Percentiles rank a stretch among this genome's conserved stretches.
phyloP scores from a whole-genome alignment of 2,329 filamentous ascomycete species.

The Corinectria fuckeliana region DNA sequence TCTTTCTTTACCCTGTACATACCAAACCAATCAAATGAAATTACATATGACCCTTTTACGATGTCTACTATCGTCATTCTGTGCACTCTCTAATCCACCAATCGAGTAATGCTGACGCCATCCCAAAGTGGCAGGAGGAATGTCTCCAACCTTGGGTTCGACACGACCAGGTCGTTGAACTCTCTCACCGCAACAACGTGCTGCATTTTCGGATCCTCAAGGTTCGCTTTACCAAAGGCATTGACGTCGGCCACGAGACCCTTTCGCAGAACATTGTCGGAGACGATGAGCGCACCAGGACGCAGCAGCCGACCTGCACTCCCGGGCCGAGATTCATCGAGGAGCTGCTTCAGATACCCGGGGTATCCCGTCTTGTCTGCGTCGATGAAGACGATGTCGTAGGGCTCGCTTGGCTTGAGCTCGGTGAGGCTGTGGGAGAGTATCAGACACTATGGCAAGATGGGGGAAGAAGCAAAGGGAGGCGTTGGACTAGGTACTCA shows the following conservation, averaged over 20 bases:
- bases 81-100: constrained; percentile 42
- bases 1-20: not conserved
- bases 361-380: constrained; percentile 61
- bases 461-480: not conserved
- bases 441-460: not conserved
- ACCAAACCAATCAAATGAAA: not conserved
- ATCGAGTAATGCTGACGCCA: constrained; percentile 48
- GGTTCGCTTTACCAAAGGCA: constrained; percentile 19
- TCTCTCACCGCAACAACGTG: constrained; percentile 41
- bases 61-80: not conserved
- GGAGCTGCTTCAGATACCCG: constrained; percentile 53
- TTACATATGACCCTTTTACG: not conserved
- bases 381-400: constrained; percentile 62
- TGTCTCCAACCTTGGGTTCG: constrained; percentile 46
- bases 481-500: constrained; percentile 40
- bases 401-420: constrained; percentile 44
- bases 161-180: constrained; percentile 45
- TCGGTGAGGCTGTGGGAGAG: constrained; percentile 43
- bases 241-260: constrained; percentile 54
- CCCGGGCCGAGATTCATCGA: constrained; percentile 50
- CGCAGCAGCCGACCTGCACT: constrained; percentile 50
- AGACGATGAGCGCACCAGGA: constrained; percentile 57
- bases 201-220: constrained; percentile 25
- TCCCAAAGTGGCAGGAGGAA: constrained; percentile 53
- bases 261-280: constrained; percentile 59